phyloP scores from a whole-genome alignment of 129 eudicot genomes.

The Flaveria ramosissima region DNA sequence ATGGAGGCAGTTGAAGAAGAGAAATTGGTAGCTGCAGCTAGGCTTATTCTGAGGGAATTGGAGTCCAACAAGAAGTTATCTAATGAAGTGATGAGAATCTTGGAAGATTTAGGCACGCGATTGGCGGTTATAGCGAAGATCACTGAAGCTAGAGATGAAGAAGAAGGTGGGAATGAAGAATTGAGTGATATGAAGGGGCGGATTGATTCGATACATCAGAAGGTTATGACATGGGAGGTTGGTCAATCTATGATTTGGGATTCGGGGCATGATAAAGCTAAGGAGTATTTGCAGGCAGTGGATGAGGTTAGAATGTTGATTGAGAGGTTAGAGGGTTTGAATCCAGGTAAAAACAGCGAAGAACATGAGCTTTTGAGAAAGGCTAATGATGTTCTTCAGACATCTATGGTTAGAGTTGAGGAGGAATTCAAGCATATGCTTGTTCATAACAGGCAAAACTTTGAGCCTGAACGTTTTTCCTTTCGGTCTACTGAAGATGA shows the following conservation, averaged over 20 bases:
- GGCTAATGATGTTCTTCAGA: slow-evolving; percentile 76
- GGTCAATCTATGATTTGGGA: slow-evolving; percentile 77
- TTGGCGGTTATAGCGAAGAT: slow-evolving; percentile 46
- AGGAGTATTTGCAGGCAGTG: slow-evolving; percentile 58
- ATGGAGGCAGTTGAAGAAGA: slow-evolving; percentile 57
- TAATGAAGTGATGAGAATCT: slow-evolving; percentile 47
- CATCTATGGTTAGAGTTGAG: slow-evolving; percentile 69
- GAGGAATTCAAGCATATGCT: slow-evolving; percentile 78
- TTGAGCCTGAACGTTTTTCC: slow-evolving; percentile 75
- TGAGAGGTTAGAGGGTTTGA: slow-evolving; percentile 57
- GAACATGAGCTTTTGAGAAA: slow-evolving; percentile 43
- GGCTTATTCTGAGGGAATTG: slow-evolving; percentile 57
- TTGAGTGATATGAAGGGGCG: slow-evolving; percentile 48
- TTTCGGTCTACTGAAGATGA: slow-evolving; percentile 87
- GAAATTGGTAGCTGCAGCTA: slow-evolving; percentile 67
- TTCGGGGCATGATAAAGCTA: slow-evolving; percentile 56
- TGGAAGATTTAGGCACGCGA: slow-evolving; percentile 60
- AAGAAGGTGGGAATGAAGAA: slow-evolving; percentile 25
- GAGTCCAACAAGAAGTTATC: slow-evolving; percentile 54
- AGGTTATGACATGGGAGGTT: slow-evolving; percentile 65
- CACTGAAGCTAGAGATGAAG: slow-evolving; percentile 32
- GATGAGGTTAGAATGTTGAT: slow-evolving; percentile 53
- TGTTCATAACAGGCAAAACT: slow-evolving; percentile 72
- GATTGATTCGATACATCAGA: slow-evolving; percentile 51
- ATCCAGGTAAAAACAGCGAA: slow-evolving; percentile 37